These are phyloP conservation scores for Teratosphaeriaceae sp. DNA, from an alignment of 2,329 filamentous ascomycete genomes.

Conservation along the genomic window DNA sequence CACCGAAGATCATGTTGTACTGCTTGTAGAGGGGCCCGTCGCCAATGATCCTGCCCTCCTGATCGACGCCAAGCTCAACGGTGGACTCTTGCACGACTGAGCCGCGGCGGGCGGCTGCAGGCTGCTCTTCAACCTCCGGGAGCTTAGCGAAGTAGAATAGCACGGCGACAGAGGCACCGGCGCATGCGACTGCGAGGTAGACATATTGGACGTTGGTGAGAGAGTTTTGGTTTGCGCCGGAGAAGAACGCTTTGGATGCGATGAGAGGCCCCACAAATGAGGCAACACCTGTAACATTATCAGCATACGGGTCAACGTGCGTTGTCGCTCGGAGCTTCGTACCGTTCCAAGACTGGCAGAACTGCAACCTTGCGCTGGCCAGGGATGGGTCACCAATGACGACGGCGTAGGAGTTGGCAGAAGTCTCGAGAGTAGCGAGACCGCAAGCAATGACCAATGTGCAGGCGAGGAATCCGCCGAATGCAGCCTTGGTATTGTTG, in stretches of 20 bases:
- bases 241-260: slow-evolving; percentile 34
- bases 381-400: slow-evolving; percentile 32
- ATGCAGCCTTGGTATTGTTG: slow-evolving; percentile 25
- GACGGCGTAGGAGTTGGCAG: slow-evolving; percentile 35
- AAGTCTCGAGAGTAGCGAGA: slow-evolving; percentile 34
- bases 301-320: slow-evolving; percentile 6
- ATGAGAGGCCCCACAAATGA: slow-evolving; percentile 36
- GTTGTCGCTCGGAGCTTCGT: neutral
- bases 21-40: slow-evolving; percentile 33
- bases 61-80: slow-evolving; percentile 24
- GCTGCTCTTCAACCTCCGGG: slow-evolving; percentile 26
- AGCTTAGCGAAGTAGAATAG: slow-evolving; percentile 33
- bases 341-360: slow-evolving; percentile 31
- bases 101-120: slow-evolving; percentile 17
- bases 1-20: slow-evolving; percentile 35
- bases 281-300: slow-evolving; percentile 18
- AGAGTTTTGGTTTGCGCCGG: slow-evolving; percentile 25
- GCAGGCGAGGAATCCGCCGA: slow-evolving; percentile 34
- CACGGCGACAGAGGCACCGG: slow-evolving; percentile 29
- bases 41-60: slow-evolving; percentile 25
- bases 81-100: slow-evolving; percentile 23
- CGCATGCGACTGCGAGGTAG: slow-evolving; percentile 34
- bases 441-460: slow-evolving; percentile 35
- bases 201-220: slow-evolving; percentile 34
- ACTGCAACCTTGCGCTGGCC: slow-evolving; percentile 32